Evolutionary conservation across 2,329 filamentous ascomycete genomes (phyloP).

Genomic region (Talaromyces atroroseus): DNA sequence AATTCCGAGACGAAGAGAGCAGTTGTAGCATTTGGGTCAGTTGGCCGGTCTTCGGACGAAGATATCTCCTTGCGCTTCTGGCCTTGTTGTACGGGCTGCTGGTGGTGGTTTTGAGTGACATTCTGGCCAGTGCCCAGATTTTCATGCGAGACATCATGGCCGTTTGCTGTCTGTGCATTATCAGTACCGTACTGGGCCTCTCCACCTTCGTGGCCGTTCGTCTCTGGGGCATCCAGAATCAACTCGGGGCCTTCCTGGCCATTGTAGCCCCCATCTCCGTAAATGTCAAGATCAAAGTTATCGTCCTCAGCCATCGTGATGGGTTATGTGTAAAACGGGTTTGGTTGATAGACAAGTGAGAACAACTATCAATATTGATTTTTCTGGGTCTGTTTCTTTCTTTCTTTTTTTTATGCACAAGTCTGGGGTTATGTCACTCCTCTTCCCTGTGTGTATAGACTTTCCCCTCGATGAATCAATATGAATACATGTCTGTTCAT

Average conservation of each 20-base stretch:
- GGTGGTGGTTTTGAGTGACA: conserved; percentile 36
- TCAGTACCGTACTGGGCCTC: conserved; percentile 22
- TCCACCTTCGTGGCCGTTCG: conserved; percentile 20
- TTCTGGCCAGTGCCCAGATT: conserved; percentile 15
- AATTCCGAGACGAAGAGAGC: conserved; percentile 84
- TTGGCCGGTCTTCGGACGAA: conserved; percentile 48
- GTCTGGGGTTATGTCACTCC: conserved; percentile 20
- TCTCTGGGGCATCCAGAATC: conserved; percentile 33
- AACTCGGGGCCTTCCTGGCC: conserved; percentile 36
- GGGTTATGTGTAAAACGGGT: conserved; percentile 20
- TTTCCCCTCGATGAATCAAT: conserved; percentile 29
- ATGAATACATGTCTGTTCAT: conserved; percentile 41
- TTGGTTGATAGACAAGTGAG: conserved; percentile 16
- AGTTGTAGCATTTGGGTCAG: conserved; percentile 57
- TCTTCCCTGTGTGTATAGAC: conserved; percentile 14
- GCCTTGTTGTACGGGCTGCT: conserved; percentile 49
- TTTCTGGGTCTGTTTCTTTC: conserved; percentile 12
- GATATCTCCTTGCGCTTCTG: conserved; percentile 55
- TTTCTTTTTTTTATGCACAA: conserved; percentile 34
- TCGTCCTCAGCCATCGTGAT: conserved; percentile 52
- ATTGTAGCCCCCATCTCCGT: conserved; percentile 54
- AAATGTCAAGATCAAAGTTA: conserved; percentile 67
- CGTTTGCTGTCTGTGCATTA: conserved; percentile 22
- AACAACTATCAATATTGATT: conserved; percentile 31
- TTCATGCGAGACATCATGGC: conserved; percentile 15